These are phyloP conservation scores for Phytophthora cactorum DNA, from an alignment of 352 stramenopile genomes.

Conservation along the genomic window DNA sequence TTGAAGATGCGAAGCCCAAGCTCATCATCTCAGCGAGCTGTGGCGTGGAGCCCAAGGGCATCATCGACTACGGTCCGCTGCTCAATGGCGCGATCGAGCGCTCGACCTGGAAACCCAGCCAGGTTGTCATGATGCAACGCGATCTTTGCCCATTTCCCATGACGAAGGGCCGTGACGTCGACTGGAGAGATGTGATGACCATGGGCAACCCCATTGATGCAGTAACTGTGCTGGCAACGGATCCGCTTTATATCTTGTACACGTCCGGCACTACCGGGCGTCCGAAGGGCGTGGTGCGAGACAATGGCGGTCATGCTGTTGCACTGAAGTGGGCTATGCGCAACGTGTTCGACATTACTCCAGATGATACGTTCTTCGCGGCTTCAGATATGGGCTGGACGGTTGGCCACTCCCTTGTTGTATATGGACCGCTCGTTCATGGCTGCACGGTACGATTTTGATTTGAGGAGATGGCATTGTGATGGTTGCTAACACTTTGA, in stretches of 20 bases:
- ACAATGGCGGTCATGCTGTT: slow-evolving; percentile 80
- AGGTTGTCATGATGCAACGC: slow-evolving; percentile 79
- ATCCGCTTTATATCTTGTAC: slow-evolving; percentile 86
- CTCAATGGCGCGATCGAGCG: slow-evolving; percentile 77
- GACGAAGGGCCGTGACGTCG: slow-evolving; percentile 50
- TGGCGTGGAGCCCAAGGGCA: slow-evolving; percentile 73
- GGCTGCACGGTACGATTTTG: slow-evolving; percentile 67
- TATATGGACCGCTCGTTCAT: slow-evolving; percentile 90
- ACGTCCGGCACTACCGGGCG: slow-evolving; percentile 77
- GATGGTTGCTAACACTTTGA: slow-evolving; percentile 1
- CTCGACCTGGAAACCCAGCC: slow-evolving; percentile 58
- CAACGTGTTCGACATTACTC: slow-evolving; percentile 74
- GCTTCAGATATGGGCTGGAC: slow-evolving; percentile 92
- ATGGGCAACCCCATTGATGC: slow-evolving; percentile 44
- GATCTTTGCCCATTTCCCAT: slow-evolving; percentile 53
- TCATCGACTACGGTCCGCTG: slow-evolving; percentile 80
- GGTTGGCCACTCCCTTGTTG: slow-evolving; percentile 88
- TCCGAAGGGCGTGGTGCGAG: slow-evolving; percentile 81
- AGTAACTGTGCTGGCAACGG: slow-evolving; percentile 55
- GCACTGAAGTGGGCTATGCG: slow-evolving; percentile 91
- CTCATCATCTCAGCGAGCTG: slow-evolving; percentile 75
- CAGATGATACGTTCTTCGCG: slow-evolving; percentile 85
- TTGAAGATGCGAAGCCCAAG: slow-evolving; percentile 86
- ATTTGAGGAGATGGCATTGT: not conserved
- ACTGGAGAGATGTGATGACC: slow-evolving; percentile 62